Base-by-base conservation (phyloP, 306 rosid genomes). In the Crataegus laevigata region DNA sequence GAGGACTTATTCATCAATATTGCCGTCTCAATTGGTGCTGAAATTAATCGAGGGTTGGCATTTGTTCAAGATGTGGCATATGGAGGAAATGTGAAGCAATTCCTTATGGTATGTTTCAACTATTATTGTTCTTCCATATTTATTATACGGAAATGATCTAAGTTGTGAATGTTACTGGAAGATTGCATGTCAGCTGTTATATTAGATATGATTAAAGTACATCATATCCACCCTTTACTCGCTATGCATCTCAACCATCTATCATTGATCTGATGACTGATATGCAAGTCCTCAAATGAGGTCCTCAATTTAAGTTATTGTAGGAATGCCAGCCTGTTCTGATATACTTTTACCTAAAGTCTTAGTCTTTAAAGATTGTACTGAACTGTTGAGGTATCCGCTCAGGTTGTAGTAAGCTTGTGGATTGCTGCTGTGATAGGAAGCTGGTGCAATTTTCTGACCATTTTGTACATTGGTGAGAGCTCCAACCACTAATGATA, bases 391-490 rank as follows among this genome's bases (percentile, higher is more conserved):
- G 63, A 50, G 63, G 65, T 38, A 75, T 82, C 54, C 61, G 77
- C 77, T 7, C 85, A 94, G 98, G 91, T 77, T 42, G 72, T 88
- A 19, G 82, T 8, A 76, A 57, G 96, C 87, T 90, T 94, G 86
- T 94, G 84, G 86, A 83, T 82, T 80, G 90, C 89, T 63, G 89
- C 98, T 55, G 79, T 90, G 43, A 79, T 91, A 3, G 97, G 97
- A 77, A 90, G 94, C 93, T 94, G 96, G 96, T 94, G 83, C 89
- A 89, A 87, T 80, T 87, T 94, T 71, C 75, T 94, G 61, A 83
- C 98, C n/a, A 94, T 91, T 70, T 55, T 88, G 22, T 94, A 88
- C 82, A 11, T 88, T 78, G 98, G 98, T 94, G 77, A 93, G 98
- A 55, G 47, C 68, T 47, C 70, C 42, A 40, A 42, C 51, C 22